Conservation (phyloP, 2,329 filamentous ascomycete species). For the Annulohypoxylon truncatum region DNA sequence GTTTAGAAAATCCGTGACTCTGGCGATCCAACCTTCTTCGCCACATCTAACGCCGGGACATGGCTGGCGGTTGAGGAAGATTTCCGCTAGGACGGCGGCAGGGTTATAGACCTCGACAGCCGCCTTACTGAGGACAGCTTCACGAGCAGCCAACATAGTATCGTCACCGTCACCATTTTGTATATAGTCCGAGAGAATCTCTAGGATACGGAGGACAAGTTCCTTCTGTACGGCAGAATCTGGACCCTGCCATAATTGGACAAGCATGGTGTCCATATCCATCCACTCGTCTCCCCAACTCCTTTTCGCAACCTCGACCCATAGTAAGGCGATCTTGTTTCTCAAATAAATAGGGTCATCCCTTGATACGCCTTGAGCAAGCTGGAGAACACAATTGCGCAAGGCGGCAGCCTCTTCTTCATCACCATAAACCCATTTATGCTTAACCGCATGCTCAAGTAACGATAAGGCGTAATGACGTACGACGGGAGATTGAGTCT, state of each 20-base stretch:
- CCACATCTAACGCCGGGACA: slow-evolving; percentile 78
- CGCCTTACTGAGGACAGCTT: slow-evolving; percentile 85
- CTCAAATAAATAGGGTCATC: slow-evolving; percentile 85
- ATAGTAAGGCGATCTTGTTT: slow-evolving; percentile 94
- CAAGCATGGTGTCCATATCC: slow-evolving; percentile 89
- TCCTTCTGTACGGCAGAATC: slow-evolving; percentile 77
- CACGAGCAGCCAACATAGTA: slow-evolving; percentile 82
- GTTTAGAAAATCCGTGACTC: slow-evolving; percentile 78
- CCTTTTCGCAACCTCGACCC: slow-evolving; percentile 94
- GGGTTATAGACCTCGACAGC: slow-evolving; percentile 96
- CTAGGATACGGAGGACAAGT: slow-evolving; percentile 87
- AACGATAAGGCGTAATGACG: slow-evolving; percentile 94
- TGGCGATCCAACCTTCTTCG: slow-evolving; percentile 86
- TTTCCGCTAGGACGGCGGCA: slow-evolving; percentile 75
- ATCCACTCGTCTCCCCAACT: slow-evolving; percentile 94
- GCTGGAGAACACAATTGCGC: slow-evolving; percentile 79
- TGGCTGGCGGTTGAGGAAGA: slow-evolving; percentile 78
- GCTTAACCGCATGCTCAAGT: slow-evolving; percentile 88
- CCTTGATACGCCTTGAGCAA: slow-evolving; percentile 76
- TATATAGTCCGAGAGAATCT: slow-evolving; percentile 92
- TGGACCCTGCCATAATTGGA: slow-evolving; percentile 81
- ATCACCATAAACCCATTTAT: slow-evolving; percentile 81
- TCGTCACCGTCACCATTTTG: slow-evolving; percentile 95
- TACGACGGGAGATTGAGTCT: slow-evolving; percentile 80
- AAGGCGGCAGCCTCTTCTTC: slow-evolving; percentile 75